Base-by-base conservation (phyloP, 2,329 filamentous ascomycete species). In the Botrytis galanthina region DNA sequence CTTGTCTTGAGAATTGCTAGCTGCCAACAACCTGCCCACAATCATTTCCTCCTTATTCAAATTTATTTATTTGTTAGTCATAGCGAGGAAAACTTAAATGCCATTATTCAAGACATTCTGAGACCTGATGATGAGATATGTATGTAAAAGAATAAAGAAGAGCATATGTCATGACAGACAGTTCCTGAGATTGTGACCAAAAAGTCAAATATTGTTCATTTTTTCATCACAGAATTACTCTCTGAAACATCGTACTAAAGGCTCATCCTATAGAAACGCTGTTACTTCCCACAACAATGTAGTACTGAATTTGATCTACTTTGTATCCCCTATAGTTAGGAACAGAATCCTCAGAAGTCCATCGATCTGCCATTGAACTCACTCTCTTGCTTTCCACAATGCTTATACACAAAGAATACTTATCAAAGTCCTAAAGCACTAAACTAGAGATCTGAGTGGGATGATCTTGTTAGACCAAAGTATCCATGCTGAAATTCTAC, bases 211-310 rank as follows among this genome's bases (percentile, higher is more conserved):
- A 26, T 51, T 26, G 22, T 51, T 26, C 10, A 12, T 26, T 12
- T 26, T 48, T 14, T 22, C 10, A 26, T 51, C 46, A 51, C 46
- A 51, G 22, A 51, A 10, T 26, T 14, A 26, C 10, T 26, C 4
- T 26, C 22, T 26, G 12, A 8, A 51, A 51, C 4, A 51, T 51
- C 14, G 9, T 6, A 51, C 2, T 26, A 22, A 26, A 26, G 22
- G 0, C 26, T 14, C 1, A 54, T n/a, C 48, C 0, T 16, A 0
- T 54, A 16, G 3, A 3, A 16, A 16, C 5, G 2, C 5, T 6
- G 16, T 8, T 18, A 29, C 26, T 29, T 7, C 3, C 26, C 2
- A 54, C 1, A 10, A n/a, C 22, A 18, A 54, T 54, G 2, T 29
- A 8, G 3, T 29, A 8, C 16, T 54, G 12, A 1, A 54, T 51